phyloP scores from a whole-genome alignment of 1,284 basidiomycete species.

The Pseudozyma tsukubaensis region DNA sequence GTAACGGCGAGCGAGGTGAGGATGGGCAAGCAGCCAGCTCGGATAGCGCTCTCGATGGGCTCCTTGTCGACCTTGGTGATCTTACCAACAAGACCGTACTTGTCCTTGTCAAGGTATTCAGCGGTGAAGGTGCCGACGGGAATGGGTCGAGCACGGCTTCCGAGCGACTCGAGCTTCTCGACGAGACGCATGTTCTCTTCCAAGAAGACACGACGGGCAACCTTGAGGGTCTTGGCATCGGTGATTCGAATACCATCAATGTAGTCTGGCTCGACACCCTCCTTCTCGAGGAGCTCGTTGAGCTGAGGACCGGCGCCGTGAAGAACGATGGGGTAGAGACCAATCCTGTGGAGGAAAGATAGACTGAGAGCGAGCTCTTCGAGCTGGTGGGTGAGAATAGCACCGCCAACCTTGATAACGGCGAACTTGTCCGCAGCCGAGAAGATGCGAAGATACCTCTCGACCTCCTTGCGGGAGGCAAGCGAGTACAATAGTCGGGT shows the following conservation, averaged over 20 bases:
- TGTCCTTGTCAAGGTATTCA: constrained; percentile 67
- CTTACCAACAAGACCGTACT: constrained; percentile 69
- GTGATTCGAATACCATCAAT: constrained; percentile 69
- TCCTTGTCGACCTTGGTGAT: constrained; percentile 68
- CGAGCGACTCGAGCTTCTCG: constrained; percentile 68
- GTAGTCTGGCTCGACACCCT: constrained; percentile 68
- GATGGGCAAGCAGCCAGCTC: constrained; percentile 68
- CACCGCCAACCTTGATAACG: constrained; percentile 68
- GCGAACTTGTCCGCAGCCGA: constrained; percentile 68
- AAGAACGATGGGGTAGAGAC: constrained; percentile 67
- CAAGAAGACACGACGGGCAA: constrained; percentile 67
- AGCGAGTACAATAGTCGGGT: constrained; percentile 68
- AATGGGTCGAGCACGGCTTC: constrained; percentile 67
- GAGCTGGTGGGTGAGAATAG: constrained; percentile 68
- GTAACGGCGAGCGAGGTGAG: constrained; percentile 67
- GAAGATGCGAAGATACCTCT: constrained; percentile 69
- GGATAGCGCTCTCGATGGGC: constrained; percentile 68
- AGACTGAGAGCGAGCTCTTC: constrained; percentile 67
- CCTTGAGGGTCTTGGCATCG: constrained; percentile 66
- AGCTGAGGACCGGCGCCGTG: constrained; percentile 69
- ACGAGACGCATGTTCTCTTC: constrained; percentile 68
- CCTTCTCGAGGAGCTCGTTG: constrained; percentile 68
- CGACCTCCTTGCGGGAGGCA: constrained; percentile 68
- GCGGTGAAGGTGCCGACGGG: constrained; percentile 67
- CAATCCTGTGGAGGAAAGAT: constrained; percentile 68